Base-by-base conservation (phyloP, 345 rosid genomes). In the Clausena lansium region DNA sequence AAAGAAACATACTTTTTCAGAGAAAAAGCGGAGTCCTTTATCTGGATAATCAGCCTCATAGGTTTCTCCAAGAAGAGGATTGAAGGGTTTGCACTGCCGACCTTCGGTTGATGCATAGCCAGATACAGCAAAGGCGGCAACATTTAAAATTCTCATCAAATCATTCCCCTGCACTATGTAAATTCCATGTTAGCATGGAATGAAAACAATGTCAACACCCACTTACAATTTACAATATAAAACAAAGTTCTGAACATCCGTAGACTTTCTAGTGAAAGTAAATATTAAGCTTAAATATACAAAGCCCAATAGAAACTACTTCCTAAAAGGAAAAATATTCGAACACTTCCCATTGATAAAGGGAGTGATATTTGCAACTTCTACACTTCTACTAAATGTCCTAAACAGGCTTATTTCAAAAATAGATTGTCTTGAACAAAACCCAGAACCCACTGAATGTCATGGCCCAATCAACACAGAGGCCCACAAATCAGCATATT, bases 31-130 rank as follows among this genome's bases (percentile, higher is more conserved):
- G 77, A 92, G 94, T 74, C 99, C 99, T 91, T 94, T 96, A 84
- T 96, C 99, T 17, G 99, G 97, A 77, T 97, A 94, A 84, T 97
- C 97, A 83, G 98, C 99, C 80, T 97, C 99, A 55, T 94, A 97
- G 38, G 99, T 97, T 85, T 97, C 98, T 6, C 99, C 98, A 57
- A 97, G 97, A 22, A 97, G 93, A 81, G 99, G 99, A 81, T 96
- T 96, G 82, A 96, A 96, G 66, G 99, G 98, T 74, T 96, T 96
- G 84, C 99, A 96, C 78, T 96, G 98, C 78, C 98, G 86, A 54
- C 99, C 99, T 89, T 94, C 98, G 19, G 99, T 96, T 71, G 98
- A 97, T 63, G 99, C 94, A 86, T 97, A 97, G 64, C 98, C 98
- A 79, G 99, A 97, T 75, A 97, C 98, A 84, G 98, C 99, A 89